phyloP scores from a whole-genome alignment of 2,329 filamentous ascomycete species.

The Aspergillus pseudotamarii region DNA sequence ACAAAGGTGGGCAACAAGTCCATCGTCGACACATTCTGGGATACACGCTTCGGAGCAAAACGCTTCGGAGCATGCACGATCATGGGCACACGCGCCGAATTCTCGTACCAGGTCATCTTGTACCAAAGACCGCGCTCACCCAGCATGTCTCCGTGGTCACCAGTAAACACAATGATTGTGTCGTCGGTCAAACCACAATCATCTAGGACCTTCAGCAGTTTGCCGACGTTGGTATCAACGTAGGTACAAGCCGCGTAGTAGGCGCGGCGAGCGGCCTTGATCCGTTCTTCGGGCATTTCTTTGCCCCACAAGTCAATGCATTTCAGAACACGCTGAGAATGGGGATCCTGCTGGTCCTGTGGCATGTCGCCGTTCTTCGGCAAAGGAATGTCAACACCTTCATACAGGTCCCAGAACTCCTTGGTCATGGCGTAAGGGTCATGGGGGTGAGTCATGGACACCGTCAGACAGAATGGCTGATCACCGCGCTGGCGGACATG shows the following conservation, averaged over 20 bases:
- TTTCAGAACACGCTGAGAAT: slow-evolving; percentile 83
- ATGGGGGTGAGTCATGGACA: slow-evolving; percentile 91
- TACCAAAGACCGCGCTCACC: slow-evolving; percentile 91
- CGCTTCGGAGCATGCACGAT: slow-evolving; percentile 77
- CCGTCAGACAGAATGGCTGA: slow-evolving; percentile 83
- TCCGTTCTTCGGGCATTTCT: slow-evolving; percentile 80
- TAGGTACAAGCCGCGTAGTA: slow-evolving; percentile 95
- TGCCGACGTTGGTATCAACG: slow-evolving; percentile 89
- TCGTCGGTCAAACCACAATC: slow-evolving; percentile 79
- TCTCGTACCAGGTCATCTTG: slow-evolving; percentile 97
- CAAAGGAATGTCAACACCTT: slow-evolving; percentile 82
- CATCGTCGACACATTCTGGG: slow-evolving; percentile 84
- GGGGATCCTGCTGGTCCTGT: slow-evolving; percentile 79
- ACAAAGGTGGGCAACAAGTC: slow-evolving; percentile 88
- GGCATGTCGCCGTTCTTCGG: slow-evolving; percentile 73
- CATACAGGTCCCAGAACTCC: slow-evolving; percentile 92
- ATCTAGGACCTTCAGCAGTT: slow-evolving; percentile 75
- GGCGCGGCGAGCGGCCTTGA: slow-evolving; percentile 80
- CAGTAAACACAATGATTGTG: slow-evolving; percentile 89
- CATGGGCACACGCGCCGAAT: slow-evolving; percentile 84
- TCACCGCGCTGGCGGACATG: slow-evolving; percentile 78
- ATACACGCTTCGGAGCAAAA: slow-evolving; percentile 75
- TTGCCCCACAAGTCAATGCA: slow-evolving; percentile 86
- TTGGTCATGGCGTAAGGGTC: slow-evolving; percentile 93
- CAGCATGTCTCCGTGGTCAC: slow-evolving; percentile 95